Base-by-base conservation (phyloP, 495 filamentous ascomycete genomes). In the Sordaria brevicollis region DNA sequence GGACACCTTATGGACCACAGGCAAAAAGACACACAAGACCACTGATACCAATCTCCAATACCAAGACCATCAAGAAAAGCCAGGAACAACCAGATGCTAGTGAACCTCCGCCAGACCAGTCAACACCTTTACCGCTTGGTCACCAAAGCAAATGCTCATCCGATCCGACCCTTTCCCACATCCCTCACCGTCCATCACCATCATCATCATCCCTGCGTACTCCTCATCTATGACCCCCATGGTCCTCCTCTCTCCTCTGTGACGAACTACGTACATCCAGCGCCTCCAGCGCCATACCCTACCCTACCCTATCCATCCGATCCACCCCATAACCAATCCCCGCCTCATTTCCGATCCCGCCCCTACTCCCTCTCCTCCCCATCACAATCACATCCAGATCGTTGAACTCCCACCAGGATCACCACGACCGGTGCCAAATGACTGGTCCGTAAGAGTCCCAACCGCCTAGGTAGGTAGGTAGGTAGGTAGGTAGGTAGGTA, bases 141-240 rank as follows among this genome's bases (percentile, higher is more conserved):
- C 21, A 57, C 5, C 49, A 34, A 4, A 17, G 21, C 41, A 43
- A 43, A 66, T 68, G 68, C 41, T 72, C 13, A 36, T 31, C 66
- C 41, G 57, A 66, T 70, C 70, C 71, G 54, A 65, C 68, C n/a
- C n/a, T 57, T 66, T 68, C 54, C 29, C 29, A 35, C 57, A 37
- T 15, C 33, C 68, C 15, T 66, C 37, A 19, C 35, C 39, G 0
- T 19, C 11, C 62, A 5, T 19, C 35, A 38, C 25, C 43, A 17
- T 49, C 25, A 17, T 49, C 25, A 17, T 15, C 31, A 10, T 34
- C 67, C 13, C 34, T 1, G 0, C 13, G 0, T 3, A 2, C 43
- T 54, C 10, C 43, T 25, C 43, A 1, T 10, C n/a, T 54, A 21
- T 13, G n/a, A 29, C 9, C 19, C 21, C 21, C 43, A 4, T 3